Base-by-base conservation (phyloP, 768 basidiomycete genomes). In the Phanerochaete sordida region DNA sequence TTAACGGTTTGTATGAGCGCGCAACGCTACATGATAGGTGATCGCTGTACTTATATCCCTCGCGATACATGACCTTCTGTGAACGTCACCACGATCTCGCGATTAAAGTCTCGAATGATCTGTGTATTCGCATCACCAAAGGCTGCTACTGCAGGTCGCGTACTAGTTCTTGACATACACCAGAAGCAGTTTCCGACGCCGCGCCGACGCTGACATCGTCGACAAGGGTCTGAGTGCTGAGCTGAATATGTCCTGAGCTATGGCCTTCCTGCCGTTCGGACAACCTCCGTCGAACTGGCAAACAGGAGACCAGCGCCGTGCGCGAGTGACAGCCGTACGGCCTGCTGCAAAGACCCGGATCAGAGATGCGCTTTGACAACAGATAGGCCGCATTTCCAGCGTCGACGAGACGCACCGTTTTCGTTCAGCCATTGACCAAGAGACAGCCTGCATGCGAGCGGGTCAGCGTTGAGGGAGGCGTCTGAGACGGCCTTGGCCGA, bases 331-430 rank as follows among this genome's bases (percentile, higher is more conserved):
- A 35, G 24, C 30, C n/a, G 51, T 39, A 28, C 1, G 59, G 37
- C 67, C n/a, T n/a, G n/a, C 66, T 16, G 21, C 55, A 47, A 61
- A 65, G 15, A 66, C 52, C 11, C 55, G 37, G 47, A 67, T 56
- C 30, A 33, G 55, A 58, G 23, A 37, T 53, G 58, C 26, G 44
- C 59, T 16, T 63, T 63, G 2, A 27, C 15, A 12, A 19, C 60
- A 59, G 54, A 57, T 37, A 54, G 48, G 45, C 59, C 60, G 60
- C 60, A 50, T 15, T 49, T 9, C 3, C 37, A 6, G 2, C 50
- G 53, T 27, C 61, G 30, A 19, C 60, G 26, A 66, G 66, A 45
- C 64, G 68, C 64, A 67, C 62, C 21, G 63, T 47, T 48, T 31
- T 69, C 66, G n/a, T 63, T 59, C 7, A 63, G 45, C 19, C 52